phyloP scores from a whole-genome alignment of 1,139 yeast species.

The Saccharomyces pastorianus region DNA sequence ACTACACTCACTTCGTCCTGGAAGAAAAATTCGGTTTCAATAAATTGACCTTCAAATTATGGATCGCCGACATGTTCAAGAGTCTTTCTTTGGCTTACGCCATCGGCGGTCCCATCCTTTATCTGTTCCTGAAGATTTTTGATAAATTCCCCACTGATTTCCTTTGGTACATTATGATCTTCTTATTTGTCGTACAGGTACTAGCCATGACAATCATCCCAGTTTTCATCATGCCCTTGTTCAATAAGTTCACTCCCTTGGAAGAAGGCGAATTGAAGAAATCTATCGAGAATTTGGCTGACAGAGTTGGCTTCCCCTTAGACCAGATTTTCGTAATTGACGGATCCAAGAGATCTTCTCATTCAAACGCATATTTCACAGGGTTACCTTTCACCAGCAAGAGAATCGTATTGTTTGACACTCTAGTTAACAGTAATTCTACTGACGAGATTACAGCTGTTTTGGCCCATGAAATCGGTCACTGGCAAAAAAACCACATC shows the following conservation, averaged over 20 bases:
- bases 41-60: slow-evolving; percentile 63
- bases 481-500: slow-evolving; percentile 87
- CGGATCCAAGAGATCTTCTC: slow-evolving; percentile 91
- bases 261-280: slow-evolving; percentile 83
- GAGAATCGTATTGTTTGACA: slow-evolving; percentile 87
- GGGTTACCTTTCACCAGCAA: slow-evolving; percentile 91
- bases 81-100: slow-evolving; percentile 43
- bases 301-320: slow-evolving; percentile 72
- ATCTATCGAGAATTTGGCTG: slow-evolving; percentile 74
- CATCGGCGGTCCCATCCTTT: slow-evolving; percentile 66
- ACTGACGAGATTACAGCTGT: slow-evolving; percentile 85
- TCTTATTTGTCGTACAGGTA: slow-evolving; percentile 64
- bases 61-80: slow-evolving; percentile 68
- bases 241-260: slow-evolving; percentile 83
- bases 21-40: slow-evolving; percentile 93
- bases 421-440: slow-evolving; percentile 72
- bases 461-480: slow-evolving; percentile 94
- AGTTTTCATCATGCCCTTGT: slow-evolving; percentile 78
- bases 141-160: slow-evolving; percentile 73
- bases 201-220: slow-evolving; percentile 70
- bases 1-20: slow-evolving; percentile 74
- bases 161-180: slow-evolving; percentile 67
- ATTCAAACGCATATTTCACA: slow-evolving; percentile 90
- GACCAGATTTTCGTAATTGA: slow-evolving; percentile 79
- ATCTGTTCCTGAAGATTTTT: slow-evolving; percentile 71